A percentile compares a stretch with the other conserved stretches of the same genome.
These are phyloP conservation scores for Pleoardoris graminearum DNA, from an alignment of 2,329 filamentous ascomycete species.

Conservation along the genomic window DNA sequence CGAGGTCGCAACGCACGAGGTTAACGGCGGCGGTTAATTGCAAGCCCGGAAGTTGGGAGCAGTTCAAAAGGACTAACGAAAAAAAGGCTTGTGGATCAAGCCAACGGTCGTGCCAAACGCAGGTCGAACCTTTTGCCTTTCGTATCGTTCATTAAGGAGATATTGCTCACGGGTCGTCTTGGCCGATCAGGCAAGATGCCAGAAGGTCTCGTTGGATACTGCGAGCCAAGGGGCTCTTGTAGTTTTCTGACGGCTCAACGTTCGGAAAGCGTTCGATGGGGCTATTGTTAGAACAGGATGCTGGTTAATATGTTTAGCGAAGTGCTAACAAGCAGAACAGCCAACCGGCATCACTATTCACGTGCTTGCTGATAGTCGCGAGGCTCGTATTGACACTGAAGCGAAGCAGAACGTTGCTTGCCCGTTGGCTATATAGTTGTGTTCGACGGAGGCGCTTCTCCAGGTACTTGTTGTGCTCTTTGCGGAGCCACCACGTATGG, in stretches of 20 bases:
- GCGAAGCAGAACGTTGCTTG: too few relatives aligned
- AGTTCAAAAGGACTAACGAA: constrained; percentile 28
- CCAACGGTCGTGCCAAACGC: constrained; percentile 12
- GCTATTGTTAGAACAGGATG: constrained; percentile 25
- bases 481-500: too few relatives aligned
- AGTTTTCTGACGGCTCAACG: background rate
- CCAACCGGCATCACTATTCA: background rate
- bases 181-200: background rate
- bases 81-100: constrained; percentile 20
- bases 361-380: background rate
- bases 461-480: too few relatives aligned
- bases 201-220: constrained; percentile 5
- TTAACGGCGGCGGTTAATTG: constrained; percentile 32
- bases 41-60: constrained; percentile 22
- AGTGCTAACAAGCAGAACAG: constrained; percentile 15
- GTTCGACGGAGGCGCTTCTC: too few relatives aligned
- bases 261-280: background rate
- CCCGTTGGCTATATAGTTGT: too few relatives aligned
- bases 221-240: too few relatives aligned
- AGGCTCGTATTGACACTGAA: too few relatives aligned
- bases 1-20: constrained; percentile 31
- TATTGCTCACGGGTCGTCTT: constrained; percentile 13
- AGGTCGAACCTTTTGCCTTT: constrained; percentile 14
- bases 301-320: constrained; percentile 27
- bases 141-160: constrained; percentile 36